Conservation (phyloP, 805 yeast genomes). For the Metschnikowia anglica region DNA sequence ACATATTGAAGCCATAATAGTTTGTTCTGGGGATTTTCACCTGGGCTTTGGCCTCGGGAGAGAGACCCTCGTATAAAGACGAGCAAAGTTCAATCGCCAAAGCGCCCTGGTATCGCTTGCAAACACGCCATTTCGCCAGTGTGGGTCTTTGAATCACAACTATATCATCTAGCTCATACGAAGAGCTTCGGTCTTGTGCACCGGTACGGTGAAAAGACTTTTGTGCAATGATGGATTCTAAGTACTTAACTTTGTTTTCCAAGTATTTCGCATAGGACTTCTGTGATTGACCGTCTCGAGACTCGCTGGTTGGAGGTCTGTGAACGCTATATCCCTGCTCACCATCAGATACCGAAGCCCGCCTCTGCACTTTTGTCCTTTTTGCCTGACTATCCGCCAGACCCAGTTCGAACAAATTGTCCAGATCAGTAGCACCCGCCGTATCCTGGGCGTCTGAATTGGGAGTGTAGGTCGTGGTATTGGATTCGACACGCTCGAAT, state of each 20-base stretch:
- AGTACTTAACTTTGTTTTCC: conserved; percentile 41
- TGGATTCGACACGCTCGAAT: not conserved
- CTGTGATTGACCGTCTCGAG: not conserved
- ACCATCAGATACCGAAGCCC: not conserved
- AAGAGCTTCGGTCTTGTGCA: not conserved
- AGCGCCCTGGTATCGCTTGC: conserved; percentile 46
- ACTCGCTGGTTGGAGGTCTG: not conserved
- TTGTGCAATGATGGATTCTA: conserved; percentile 27
- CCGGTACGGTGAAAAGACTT: not conserved
- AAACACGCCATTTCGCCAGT: conserved; percentile 46
- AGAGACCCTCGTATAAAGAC: conserved; percentile 32
- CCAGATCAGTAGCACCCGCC: not conserved
- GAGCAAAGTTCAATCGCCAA: conserved; percentile 37
- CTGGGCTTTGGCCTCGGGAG: conserved; percentile 31
- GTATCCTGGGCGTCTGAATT: conserved; percentile 1
- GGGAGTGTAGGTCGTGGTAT: not conserved
- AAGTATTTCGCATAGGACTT: conserved; percentile 21
- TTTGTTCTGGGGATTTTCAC: conserved; percentile 55
- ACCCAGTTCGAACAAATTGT: not conserved
- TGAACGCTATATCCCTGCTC: too few species aligned
- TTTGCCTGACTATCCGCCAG: not conserved
- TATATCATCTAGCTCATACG: conserved; percentile 18
- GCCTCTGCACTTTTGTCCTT: not conserved
- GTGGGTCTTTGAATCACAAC: conserved; percentile 18
- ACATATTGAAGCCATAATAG: conserved; percentile 64